Evolutionary conservation across 1,284 basidiomycete genomes (phyloP).

Genomic region (Tilletia horrida): DNA sequence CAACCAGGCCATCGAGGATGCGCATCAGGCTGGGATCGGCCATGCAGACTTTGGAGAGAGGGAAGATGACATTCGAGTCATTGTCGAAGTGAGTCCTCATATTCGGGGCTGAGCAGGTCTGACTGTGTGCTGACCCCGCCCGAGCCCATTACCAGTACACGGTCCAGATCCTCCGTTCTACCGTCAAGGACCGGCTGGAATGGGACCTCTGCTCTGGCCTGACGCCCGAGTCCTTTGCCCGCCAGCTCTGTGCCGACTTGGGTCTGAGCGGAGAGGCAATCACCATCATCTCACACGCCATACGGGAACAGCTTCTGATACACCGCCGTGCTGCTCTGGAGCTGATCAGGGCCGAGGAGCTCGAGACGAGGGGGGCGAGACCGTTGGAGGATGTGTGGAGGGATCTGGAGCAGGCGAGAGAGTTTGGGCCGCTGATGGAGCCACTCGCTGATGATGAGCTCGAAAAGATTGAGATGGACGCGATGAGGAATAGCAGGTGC

Average conservation of each 20-base stretch:
- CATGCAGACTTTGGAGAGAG: constrained; percentile 25
- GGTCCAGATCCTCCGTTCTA: constrained; percentile 89
- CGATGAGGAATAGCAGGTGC: constrained; percentile 36
- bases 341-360: constrained; percentile 62
- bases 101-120: not conserved
- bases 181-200: constrained; percentile 90
- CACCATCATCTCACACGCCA: constrained; percentile 82
- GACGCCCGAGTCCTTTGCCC: constrained; percentile 81
- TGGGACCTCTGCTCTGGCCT: constrained; percentile 93
- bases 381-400: constrained; percentile 84
- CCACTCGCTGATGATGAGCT: constrained; percentile 84
- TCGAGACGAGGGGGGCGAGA: constrained; percentile 64
- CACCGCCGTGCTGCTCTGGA: constrained; percentile 93
- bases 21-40: constrained; percentile 57
- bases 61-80: constrained; percentile 50
- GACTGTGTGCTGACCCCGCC: no score
- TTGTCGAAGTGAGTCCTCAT: constrained; percentile 34
- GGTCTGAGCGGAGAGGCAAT: constrained; percentile 82
- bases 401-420: constrained; percentile 87
- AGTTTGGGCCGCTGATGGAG: constrained; percentile 85
- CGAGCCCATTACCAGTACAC: constrained; percentile 70
- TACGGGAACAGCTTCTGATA: constrained; percentile 86
- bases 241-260: constrained; percentile 76
- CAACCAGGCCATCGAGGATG: constrained; percentile 81
- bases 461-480: constrained; percentile 60